phyloP scores from a whole-genome alignment of 768 basidiomycete species.

The Mycena floridula region DNA sequence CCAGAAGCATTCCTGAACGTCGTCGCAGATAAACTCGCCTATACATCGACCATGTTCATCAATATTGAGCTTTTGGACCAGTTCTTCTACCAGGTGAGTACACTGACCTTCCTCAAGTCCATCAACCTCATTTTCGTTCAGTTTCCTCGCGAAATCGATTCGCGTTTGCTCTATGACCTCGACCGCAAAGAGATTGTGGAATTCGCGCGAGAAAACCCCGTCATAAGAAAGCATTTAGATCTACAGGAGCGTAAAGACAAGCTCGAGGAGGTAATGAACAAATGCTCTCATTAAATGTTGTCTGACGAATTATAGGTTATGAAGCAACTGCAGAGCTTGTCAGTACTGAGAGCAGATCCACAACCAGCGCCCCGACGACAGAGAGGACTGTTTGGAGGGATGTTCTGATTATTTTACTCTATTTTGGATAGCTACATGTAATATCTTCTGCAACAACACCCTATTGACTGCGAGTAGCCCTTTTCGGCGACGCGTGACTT shows the following conservation, averaged over 20 bases:
- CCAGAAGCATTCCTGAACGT: slow-evolving; percentile 96
- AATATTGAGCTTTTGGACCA: slow-evolving; percentile 97
- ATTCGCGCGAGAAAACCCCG: slow-evolving; percentile 94
- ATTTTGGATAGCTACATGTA: background rate
- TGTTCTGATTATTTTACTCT: slow-evolving; percentile 42
- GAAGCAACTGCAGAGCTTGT: slow-evolving; percentile 90
- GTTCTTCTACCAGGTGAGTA: slow-evolving; percentile 91
- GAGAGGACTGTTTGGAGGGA: slow-evolving; percentile 71
- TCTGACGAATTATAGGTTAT: slow-evolving; percentile 55
- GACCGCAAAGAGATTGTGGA: slow-evolving; percentile 83
- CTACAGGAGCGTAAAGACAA: slow-evolving; percentile 97
- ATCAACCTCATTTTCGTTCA: slow-evolving; percentile 21
- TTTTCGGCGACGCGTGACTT: too few relatives aligned
- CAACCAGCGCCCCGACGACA: slow-evolving; percentile 68
- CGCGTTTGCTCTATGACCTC: slow-evolving; percentile 87
- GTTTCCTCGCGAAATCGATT: slow-evolving; percentile 98
- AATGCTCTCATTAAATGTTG: background rate
- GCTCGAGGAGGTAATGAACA: slow-evolving; percentile 72
- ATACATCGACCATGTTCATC: slow-evolving; percentile 97
- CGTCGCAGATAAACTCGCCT: slow-evolving; percentile 93
- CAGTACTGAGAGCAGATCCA: slow-evolving; percentile 79
- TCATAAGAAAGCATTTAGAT: slow-evolving; percentile 81
- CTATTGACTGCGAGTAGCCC: too few relatives aligned
- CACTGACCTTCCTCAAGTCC: background rate
- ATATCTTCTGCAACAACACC: background rate